Evolutionary conservation across 345 rosid species (phyloP).

Genomic region (Eucalyptus tenuipes): DNA sequence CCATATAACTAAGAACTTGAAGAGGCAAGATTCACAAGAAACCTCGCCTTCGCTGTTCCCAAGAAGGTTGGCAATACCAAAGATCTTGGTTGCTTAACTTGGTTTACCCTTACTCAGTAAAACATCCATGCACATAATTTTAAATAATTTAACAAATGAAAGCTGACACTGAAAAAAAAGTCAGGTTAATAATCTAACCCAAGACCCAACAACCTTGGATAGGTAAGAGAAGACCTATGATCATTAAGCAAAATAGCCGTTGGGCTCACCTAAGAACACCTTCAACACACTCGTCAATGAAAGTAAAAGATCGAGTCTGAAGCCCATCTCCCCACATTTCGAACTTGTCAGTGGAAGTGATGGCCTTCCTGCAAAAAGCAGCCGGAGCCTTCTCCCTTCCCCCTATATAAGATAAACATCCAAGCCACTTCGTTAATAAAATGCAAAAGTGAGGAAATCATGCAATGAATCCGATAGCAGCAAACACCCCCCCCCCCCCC

Average conservation of each 20-base stretch:
- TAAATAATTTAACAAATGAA: not conserved
- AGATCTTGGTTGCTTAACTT: not conserved
- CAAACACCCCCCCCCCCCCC: too few species aligned
- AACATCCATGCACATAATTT: not conserved
- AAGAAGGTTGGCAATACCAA: not conserved
- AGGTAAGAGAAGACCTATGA: not conserved
- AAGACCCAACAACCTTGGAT: not conserved
- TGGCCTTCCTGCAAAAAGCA: constrained; percentile 91
- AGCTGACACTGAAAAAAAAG: not conserved
- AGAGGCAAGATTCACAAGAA: not conserved
- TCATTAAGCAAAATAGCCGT: not conserved
- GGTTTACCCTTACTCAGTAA: not conserved
- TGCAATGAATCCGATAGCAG: not conserved
- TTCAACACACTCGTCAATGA: constrained; percentile 97
- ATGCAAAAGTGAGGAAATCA: not conserved
- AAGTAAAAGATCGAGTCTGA: constrained; percentile 95
- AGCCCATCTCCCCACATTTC: constrained; percentile 99
- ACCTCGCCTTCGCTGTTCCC: not conserved
- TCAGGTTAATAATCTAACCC: not conserved
- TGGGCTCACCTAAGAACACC: constrained; percentile 75
- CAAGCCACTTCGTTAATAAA: not conserved
- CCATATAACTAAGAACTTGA: not conserved
- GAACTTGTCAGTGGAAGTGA: constrained; percentile 69
- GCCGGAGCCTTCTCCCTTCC: constrained; percentile 99
- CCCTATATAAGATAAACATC: constrained; percentile 24